Base-by-base conservation (phyloP, 1,284 basidiomycete species). In the Apiotrichum sp. region DNA sequence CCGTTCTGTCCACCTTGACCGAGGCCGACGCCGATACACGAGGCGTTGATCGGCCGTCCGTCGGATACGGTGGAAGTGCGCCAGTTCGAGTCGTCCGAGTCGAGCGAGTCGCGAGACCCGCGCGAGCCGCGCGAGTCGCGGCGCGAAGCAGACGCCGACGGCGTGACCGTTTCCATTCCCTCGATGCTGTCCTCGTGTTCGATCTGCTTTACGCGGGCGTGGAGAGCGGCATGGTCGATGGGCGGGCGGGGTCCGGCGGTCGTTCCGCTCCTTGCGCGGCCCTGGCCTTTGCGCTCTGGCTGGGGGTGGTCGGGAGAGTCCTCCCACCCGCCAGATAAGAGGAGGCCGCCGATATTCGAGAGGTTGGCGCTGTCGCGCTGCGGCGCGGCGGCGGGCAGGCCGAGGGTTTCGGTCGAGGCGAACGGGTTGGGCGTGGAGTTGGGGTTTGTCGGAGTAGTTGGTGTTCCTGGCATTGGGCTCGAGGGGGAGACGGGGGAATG, bases 291-390 rank as follows among this genome's bases (percentile, higher is more conserved):
- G 36, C 9, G 38, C 22, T 22, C 22, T 22, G 22, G 22, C 22
- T 22, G 22, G 22, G 22, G 22, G 22, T 22, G 22, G 36, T 8
- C 36, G 8, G 36, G 36, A 7, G 36, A 8, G 8, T 38, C 36
- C 8, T 38, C 36, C 36, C 40, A 48, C 2, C 14, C 22, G 52
- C 38, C 34, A n/a, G 35, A 16, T 9, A 62, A 40, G 11, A 62
- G 49, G 2, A 62, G 56, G 29, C 55, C 57, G 39, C 61, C 61
- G 41, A 62, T 62, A 9, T 47, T 47, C 4, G 53, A 52, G 3
- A 59, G 46, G 53, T 62, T 59, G 35, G 55, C 32, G 10, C 40
- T 46, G 52, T 57, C 45, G 33, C 57, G 57, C 40, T 41, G 40
- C 40, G 40, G 40, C 40, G 8, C 10, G 35, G 48, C 14, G 5